Evolutionary conservation across 169 alveolate genomes (phyloP), one percentile per base, ranked within the genome.

Genomic region (Cryptosporidium andersoni): DNA sequence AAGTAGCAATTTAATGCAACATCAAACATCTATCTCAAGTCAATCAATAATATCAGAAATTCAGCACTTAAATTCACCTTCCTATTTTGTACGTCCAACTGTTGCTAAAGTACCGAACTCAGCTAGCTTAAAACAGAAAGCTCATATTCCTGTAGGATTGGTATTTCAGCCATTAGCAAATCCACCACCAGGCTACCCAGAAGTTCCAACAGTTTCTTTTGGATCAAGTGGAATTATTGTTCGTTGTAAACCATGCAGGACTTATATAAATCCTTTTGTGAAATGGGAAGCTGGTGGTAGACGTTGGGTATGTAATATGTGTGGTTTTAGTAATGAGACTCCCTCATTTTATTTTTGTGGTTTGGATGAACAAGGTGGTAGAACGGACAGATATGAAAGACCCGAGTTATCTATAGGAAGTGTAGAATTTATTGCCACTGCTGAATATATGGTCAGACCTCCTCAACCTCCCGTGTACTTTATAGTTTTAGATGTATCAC

Each of bases 181-280:
- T 51, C 89, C 88, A 14, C 90, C 95, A n/a, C 94, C 91, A 40
- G 95, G 90, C 36, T 92, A 93, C 66, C 92, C 96, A 43, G 95
- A 92, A 56, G 91, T 93, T 9, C 97, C 98, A 3, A 64, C 94
- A 16, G 94, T 93, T 42, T 91, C 93, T 80, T 93, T 90, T 89
- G 97, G 97, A 0, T 90, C 94, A 52, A 92, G 95, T 47, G 93
- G 96, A 16, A 92, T 96, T 58, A 36, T 74, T 25, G 94, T 95
- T 11, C 82, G 98, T 63, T 96, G 98, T 74, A 91, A 89, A 65
- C 95, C 93, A 58, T 96, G 98, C 80, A 66, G 97, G 52, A 95
- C 98, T 1, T 98, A 97, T 91, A 95, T 98, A 58, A 98, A 98
- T 90, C 99, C 99, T 36, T 97, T 95, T 90, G 97, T 96, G 34